Evolutionary conservation across 164 flowering plant species (phyloP).

Genomic region (Magnolia sinica): DNA sequence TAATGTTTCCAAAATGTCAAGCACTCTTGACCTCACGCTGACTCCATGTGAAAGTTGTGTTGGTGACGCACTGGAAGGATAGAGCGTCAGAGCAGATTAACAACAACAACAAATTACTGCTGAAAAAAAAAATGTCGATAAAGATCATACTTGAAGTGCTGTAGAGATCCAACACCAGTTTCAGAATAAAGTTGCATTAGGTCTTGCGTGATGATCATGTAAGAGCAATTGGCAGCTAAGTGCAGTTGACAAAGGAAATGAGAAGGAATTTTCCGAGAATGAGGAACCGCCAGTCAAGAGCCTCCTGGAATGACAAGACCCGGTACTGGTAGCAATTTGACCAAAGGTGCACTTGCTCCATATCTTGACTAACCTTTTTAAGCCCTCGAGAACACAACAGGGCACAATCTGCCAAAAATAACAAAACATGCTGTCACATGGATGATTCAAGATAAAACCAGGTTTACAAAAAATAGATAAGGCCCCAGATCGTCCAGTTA

Average conservation of each 20-base stretch:
- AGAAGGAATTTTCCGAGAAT: slow-evolving; percentile 61
- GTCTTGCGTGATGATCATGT: slow-evolving; percentile 45
- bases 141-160: slow-evolving; percentile 52
- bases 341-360: slow-evolving; percentile 72
- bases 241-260: slow-evolving; percentile 93
- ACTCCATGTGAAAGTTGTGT: slow-evolving; percentile 31
- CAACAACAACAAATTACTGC: not conserved
- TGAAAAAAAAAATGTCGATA: not conserved
- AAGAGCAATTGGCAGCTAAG: slow-evolving; percentile 52
- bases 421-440: too few relatives aligned
- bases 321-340: slow-evolving; percentile 53
- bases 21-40: slow-evolving; percentile 2
- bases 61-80: slow-evolving; percentile 43
- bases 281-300: slow-evolving; percentile 82
- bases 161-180: slow-evolving; percentile 52
- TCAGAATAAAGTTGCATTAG: slow-evolving; percentile 53
- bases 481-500: too few relatives aligned
- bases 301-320: slow-evolving; percentile 71
- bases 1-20: slow-evolving; percentile 25
- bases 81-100: not conserved
- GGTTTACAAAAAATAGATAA: too few relatives aligned
- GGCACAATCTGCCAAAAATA: slow-evolving; percentile 39
- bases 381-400: slow-evolving; percentile 31
- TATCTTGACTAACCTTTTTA: slow-evolving; percentile 41
- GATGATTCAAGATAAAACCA: too few relatives aligned